A percentile compares a stretch with the other conserved stretches of the same genome.
Evolutionary conservation across 73 alveolate species (phyloP).

Genomic region (Stentor coeruleus): DNA sequence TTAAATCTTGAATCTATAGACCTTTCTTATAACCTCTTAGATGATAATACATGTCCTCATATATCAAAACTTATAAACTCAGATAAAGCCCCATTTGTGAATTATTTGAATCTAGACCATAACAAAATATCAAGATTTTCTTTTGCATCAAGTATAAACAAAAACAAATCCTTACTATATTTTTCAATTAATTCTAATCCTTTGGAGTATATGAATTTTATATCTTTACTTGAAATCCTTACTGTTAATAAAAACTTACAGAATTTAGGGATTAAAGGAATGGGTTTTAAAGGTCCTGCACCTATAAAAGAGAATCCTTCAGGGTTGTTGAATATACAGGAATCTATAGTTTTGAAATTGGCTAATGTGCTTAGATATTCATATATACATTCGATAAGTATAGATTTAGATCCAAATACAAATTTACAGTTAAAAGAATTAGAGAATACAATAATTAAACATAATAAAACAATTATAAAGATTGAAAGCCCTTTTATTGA

Average conservation of each 20-base stretch:
- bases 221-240: neutral
- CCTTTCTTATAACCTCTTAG: neutral
- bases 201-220: neutral
- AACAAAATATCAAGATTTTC: no score
- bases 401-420: neutral
- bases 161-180: neutral
- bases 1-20: neutral
- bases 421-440: neutral
- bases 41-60: neutral
- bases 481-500: neutral
- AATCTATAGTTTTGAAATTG: neutral
- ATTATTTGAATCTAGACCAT: no score
- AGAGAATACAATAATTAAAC: constrained; percentile 10
- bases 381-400: neutral
- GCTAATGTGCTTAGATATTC: neutral
- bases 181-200: neutral
- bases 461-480: neutral
- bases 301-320: constrained; percentile 13
- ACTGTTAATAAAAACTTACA: neutral
- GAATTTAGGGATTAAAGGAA: neutral
- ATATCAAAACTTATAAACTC: no score
- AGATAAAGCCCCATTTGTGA: no score
- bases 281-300: constrained; percentile 1
- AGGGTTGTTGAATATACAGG: neutral
- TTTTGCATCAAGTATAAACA: neutral